Base-by-base conservation (phyloP, 345 rosid genomes). In the Turritis glabra region DNA sequence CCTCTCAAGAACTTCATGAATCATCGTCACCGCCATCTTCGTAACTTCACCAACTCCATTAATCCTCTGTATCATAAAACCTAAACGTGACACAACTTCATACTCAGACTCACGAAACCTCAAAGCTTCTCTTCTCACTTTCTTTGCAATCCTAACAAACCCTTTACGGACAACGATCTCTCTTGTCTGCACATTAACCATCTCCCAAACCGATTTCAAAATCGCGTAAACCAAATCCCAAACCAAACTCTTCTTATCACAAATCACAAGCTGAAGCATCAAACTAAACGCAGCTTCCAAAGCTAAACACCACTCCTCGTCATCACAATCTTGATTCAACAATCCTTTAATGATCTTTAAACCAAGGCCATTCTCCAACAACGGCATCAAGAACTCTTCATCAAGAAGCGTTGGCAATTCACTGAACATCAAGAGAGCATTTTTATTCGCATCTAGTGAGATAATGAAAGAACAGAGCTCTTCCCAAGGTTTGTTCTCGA, bases 291-390 rank as follows among this genome's bases (percentile, higher is more conserved):
- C 74, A n/a, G 74, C 57, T 23, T 17, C 79, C 1, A 76, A 76
- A 3, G 57, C 74, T 32, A 76, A 41, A 69, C 57, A 76, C 79
- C 79, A 76, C 5, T 41, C 74, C 15, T 67, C 79, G 1, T 55
- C 72, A 8, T 38, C 67, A 18, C 2, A 0, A 2, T 41, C 37
- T 29, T 9, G 66, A 67, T 51, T 7, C 19, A 29, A 29, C 64
- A 68, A 60, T 32, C 9, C 64, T 8, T 4, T 43, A 0, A 23
- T 2, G 11, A 68, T 76, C 56, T 61, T 68, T 10, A 2, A 4
- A 7, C 5, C 14, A 10, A 68, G 50, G 41, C 2, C 23, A 1
- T 60, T 25, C 3, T 60, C 51, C 23, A 68, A 9, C n/a, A 68
- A 41, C 2, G 32, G 57, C 0, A n/a, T n/a, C 57, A 76, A 51